Conservation (phyloP, 148 eudicot species). For the Oxyria digyna region DNA sequence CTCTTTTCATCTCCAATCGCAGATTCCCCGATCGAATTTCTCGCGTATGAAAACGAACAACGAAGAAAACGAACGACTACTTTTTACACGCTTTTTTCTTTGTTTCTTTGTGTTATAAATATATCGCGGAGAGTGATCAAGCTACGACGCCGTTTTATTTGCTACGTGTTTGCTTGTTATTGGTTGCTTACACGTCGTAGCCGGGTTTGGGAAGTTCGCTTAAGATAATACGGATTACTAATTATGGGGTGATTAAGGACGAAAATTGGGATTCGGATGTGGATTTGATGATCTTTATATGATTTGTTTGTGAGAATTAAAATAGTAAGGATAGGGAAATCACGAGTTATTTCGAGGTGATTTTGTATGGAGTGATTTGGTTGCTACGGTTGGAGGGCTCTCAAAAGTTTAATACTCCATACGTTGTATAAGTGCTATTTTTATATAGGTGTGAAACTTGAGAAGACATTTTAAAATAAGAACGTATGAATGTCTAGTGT, state of each 20-base stretch:
- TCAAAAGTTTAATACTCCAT: too few relatives aligned
- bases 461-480: too few relatives aligned
- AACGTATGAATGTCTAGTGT: too few relatives aligned
- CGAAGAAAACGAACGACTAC: background rate
- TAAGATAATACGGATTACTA: background rate
- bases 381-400: too few relatives aligned
- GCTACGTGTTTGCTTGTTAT: background rate
- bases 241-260: background rate
- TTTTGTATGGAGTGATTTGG: too few relatives aligned
- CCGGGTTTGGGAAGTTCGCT: background rate
- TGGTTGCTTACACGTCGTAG: slow-evolving; percentile 1
- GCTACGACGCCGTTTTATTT: background rate
- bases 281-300: background rate
- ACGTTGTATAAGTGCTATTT: too few relatives aligned
- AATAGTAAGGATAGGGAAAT: background rate
- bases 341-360: background rate
- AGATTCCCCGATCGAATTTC: background rate
- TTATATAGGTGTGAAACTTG: too few relatives aligned
- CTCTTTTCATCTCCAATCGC: slow-evolving; percentile 9
- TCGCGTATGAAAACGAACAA: background rate
- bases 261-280: background rate
- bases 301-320: background rate
- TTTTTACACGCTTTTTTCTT: background rate
- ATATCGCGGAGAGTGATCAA: background rate
- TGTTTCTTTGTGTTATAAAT: background rate